These are phyloP conservation scores for Myriosclerotinia scirpicola DNA, from an alignment of 2,329 filamentous ascomycete species.

Conservation along the genomic window DNA sequence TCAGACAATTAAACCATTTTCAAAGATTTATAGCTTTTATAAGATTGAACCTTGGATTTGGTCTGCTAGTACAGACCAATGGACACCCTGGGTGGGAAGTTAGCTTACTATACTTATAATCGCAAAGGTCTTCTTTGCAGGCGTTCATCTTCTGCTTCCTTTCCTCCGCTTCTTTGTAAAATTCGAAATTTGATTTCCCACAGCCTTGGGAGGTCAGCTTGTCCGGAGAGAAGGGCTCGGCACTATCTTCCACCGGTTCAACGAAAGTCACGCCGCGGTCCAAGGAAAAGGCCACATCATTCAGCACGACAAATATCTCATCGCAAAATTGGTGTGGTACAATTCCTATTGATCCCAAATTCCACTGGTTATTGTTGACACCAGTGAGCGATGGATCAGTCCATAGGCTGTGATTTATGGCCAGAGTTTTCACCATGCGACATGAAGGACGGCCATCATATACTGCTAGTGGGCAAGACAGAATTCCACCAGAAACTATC, in stretches of 20 bases:
- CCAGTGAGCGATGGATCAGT: neutral
- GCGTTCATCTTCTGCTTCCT: neutral
- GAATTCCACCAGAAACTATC: neutral
- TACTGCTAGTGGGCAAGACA: neutral
- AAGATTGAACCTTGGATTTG: no score
- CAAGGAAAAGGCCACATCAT: neutral
- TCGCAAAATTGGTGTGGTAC: slow-evolving; percentile 8
- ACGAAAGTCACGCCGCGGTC: neutral
- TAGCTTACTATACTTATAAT: neutral
- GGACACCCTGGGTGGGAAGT: neutral
- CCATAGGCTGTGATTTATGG: slow-evolving; percentile 7
- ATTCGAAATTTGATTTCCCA: neutral
- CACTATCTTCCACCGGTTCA: neutral
- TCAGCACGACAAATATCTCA: slow-evolving; percentile 12
- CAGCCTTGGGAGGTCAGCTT: neutral
- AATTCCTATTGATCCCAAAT: neutral
- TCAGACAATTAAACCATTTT: no score
- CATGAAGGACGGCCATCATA: neutral
- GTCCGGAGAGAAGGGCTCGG: neutral
- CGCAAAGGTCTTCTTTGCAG: neutral
- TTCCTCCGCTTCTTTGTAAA: neutral
- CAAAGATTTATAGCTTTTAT: no score
- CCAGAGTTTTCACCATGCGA: slow-evolving; percentile 3
- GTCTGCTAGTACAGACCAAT: no score
- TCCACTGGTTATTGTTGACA: neutral